Conservation (phyloP, 257 asterid species). For the Fraxinus anomala region DNA sequence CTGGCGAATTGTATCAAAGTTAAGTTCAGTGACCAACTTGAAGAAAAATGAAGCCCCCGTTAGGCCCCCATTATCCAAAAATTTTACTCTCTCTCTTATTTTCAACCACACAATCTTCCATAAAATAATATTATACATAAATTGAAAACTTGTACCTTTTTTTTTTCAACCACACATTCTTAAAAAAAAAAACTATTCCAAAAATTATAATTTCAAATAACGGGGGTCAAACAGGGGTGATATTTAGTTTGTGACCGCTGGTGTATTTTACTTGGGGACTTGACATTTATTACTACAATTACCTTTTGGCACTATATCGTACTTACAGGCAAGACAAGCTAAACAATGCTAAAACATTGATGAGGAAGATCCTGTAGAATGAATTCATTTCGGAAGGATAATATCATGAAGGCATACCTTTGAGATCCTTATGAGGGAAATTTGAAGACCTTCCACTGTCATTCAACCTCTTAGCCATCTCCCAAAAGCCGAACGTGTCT, state of each 20-base stretch:
- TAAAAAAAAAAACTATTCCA: too few relatives aligned
- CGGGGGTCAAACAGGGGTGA: too few relatives aligned
- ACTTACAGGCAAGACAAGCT: background rate
- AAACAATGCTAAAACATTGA: background rate
- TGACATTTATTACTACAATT: too few relatives aligned
- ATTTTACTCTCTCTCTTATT: too few relatives aligned
- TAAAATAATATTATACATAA: too few relatives aligned
- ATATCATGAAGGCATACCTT: slow-evolving; percentile 40
- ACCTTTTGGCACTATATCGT: too few relatives aligned
- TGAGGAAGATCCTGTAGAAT: background rate
- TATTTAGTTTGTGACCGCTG: too few relatives aligned
- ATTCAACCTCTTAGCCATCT: slow-evolving; percentile 25
- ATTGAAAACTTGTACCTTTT: too few relatives aligned
- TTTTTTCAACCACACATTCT: too few relatives aligned
- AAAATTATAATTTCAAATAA: too few relatives aligned
- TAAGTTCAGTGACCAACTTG: background rate
- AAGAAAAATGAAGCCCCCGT: background rate
- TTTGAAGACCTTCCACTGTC: slow-evolving; percentile 23
- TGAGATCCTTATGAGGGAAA: slow-evolving; percentile 40
- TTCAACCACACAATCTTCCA: too few relatives aligned
- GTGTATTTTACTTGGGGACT: background rate
- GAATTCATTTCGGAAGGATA: slow-evolving; percentile 7
- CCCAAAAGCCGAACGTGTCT: slow-evolving; percentile 50
- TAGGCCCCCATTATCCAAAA: too few relatives aligned
- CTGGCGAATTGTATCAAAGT: background rate